A percentile compares a stretch with the other conserved stretches of the same genome.
Evolutionary conservation across 495 filamentous ascomycete species (phyloP).

Genomic region (Tuber indicum): DNA sequence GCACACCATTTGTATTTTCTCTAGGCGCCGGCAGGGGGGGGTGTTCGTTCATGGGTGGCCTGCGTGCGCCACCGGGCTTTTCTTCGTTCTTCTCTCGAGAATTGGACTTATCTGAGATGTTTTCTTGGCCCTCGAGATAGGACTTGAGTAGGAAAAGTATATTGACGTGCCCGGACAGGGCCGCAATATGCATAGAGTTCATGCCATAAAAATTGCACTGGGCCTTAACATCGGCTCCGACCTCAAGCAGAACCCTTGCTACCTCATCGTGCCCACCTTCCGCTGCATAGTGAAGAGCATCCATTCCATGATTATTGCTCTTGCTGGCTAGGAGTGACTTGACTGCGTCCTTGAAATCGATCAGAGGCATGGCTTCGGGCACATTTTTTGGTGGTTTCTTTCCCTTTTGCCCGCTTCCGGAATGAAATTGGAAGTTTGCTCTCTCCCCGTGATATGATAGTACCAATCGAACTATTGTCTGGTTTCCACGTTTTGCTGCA

Average conservation of each 20-base stretch:
- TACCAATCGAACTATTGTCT: background rate
- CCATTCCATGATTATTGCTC: background rate
- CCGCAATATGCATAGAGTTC: background rate
- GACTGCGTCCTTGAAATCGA: background rate
- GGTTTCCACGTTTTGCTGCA: background rate
- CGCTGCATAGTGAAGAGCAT: slow-evolving; percentile 1
- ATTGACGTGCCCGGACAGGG: background rate
- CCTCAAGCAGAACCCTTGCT: background rate
- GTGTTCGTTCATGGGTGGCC: background rate
- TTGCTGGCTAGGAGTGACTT: background rate
- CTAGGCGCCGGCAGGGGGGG: background rate
- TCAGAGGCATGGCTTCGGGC: background rate
- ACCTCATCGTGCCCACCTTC: background rate
- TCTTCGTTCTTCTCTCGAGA: background rate
- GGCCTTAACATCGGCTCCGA: background rate
- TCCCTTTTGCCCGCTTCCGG: background rate
- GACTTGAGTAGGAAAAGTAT: background rate
- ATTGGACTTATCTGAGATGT: background rate
- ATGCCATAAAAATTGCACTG: background rate
- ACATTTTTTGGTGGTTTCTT: background rate
- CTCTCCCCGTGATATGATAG: background rate
- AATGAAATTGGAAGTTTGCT: background rate
- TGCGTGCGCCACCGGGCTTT: background rate
- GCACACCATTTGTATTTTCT: background rate
- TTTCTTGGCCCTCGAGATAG: background rate